Evolutionary conservation across 768 basidiomycete species (phyloP).

Genomic region (Pisolithus orientalis): DNA sequence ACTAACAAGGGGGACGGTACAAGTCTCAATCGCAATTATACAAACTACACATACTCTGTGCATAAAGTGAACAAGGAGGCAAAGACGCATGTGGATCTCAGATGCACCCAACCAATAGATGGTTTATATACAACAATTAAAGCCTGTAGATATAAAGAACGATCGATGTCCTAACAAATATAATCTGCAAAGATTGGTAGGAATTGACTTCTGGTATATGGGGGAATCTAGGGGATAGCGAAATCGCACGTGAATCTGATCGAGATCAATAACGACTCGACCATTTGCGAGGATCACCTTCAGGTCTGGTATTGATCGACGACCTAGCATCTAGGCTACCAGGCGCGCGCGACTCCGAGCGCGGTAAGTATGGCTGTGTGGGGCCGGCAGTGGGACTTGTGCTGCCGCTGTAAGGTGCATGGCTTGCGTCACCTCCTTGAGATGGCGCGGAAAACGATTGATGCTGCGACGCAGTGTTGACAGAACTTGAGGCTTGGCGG

Average conservation of each 20-base stretch:
- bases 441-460: slow-evolving; percentile 42
- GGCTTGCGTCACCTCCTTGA: slow-evolving; percentile 28
- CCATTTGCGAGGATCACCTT: slow-evolving; percentile 46
- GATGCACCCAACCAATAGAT: slow-evolving; percentile 7
- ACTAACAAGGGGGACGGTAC: not conserved
- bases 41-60: slow-evolving; percentile 13
- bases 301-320: slow-evolving; percentile 36
- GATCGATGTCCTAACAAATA: slow-evolving; percentile 31
- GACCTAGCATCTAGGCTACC: slow-evolving; percentile 24
- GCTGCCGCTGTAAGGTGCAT: slow-evolving; percentile 29
- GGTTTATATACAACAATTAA: slow-evolving; percentile 33
- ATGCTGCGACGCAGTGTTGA: slow-evolving; percentile 35
- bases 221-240: slow-evolving; percentile 26
- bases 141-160: slow-evolving; percentile 32
- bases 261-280: slow-evolving; percentile 41
- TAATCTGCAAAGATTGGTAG: slow-evolving; percentile 27
- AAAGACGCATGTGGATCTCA: slow-evolving; percentile 11
- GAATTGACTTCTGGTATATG: slow-evolving; percentile 28
- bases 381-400: slow-evolving; percentile 25
- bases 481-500: slow-evolving; percentile 49
- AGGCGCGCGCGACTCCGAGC: slow-evolving; percentile 35
- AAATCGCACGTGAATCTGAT: slow-evolving; percentile 19
- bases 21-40: slow-evolving; percentile 20
- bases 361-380: slow-evolving; percentile 33
- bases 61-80: slow-evolving; percentile 12